These are phyloP conservation scores for Aspergillus sp. DNA, from an alignment of 2,329 filamentous ascomycete genomes.

Conservation along the genomic window DNA sequence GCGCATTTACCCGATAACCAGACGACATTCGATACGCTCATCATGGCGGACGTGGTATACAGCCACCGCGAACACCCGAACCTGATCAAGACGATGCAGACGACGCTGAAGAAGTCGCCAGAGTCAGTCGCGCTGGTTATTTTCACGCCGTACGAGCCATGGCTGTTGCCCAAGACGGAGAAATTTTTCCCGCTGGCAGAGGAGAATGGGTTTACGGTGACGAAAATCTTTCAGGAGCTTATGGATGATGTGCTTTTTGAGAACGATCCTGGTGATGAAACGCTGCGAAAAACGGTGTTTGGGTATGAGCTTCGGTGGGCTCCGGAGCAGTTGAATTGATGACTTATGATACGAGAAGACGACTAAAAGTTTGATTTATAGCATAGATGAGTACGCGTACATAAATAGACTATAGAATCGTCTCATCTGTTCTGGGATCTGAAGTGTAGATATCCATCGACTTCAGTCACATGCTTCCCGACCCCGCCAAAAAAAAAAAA, in stretches of 20 bases:
- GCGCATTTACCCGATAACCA: slow-evolving; percentile 45
- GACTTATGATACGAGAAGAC: neutral
- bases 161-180: slow-evolving; percentile 78
- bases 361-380: neutral
- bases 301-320: slow-evolving; percentile 67
- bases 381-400: neutral
- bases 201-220: slow-evolving; percentile 65
- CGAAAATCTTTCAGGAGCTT: slow-evolving; percentile 71
- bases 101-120: slow-evolving; percentile 53
- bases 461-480: neutral
- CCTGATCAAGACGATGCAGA: slow-evolving; percentile 63
- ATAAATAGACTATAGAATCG: neutral
- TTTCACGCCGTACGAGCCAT: slow-evolving; percentile 90
- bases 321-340: slow-evolving; percentile 23
- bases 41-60: slow-evolving; percentile 85
- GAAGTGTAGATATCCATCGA: neutral
- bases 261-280: slow-evolving; percentile 76
- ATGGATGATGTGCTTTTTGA: slow-evolving; percentile 87
- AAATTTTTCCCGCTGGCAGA: slow-evolving; percentile 75
- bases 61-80: slow-evolving; percentile 81
- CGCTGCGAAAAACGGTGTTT: slow-evolving; percentile 73
- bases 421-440: neutral
- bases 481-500: slow-evolving; percentile 3
- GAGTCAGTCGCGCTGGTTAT: slow-evolving; percentile 71
- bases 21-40: slow-evolving; percentile 65